Base-by-base conservation (phyloP, 805 yeast species). In the Candida piceae region DNA sequence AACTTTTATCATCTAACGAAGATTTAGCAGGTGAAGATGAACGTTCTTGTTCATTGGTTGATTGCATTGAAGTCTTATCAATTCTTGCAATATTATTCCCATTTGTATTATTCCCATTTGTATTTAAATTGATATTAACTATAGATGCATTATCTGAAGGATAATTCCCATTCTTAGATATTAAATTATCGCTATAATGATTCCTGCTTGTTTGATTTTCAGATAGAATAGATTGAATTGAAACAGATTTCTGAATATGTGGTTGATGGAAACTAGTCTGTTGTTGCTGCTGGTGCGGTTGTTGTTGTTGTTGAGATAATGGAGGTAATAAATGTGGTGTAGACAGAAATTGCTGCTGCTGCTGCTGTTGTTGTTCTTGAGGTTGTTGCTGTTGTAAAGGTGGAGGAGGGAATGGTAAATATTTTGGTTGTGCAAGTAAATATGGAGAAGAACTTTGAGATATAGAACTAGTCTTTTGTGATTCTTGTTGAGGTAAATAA, bases 181-280 rank as follows among this genome's bases (percentile, higher is more conserved):
- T 11, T 7, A 15, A 11, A 15, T n/a, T 17, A 7, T 10, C 29
- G 7, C 10, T 27, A 7, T 7, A 16, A 15, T 9, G 13, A n/a
- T 17, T 13, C 18, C 17, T 15, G 29, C 37, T 20, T 29, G 29
- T 11, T 40, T 25, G 13, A 39, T 38, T 16, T 36, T 43, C 28
- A 29, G 38, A 19, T 22, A 44, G 35, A 34, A 38, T 43, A n/a
- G 44, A 38, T 27, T 37, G 46, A 22, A 47, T 34, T 4, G 49
- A 40, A 10, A 37, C 38, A 10, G 41, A 29, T 22, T 41, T 40
- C 19, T 37, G 42, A 4, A 36, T 16, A 3, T 16, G 6, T 4
- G 31, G 24, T 12, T 26, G 31, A 15, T 26, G n/a, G n/a, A n/a
- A n/a, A n/a, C n/a, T n/a, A n/a, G n/a, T n/a, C n/a, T n/a, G n/a